phyloP scores from a whole-genome alignment of 176 grass and related monocot genomes.

The Musa itinerans region DNA sequence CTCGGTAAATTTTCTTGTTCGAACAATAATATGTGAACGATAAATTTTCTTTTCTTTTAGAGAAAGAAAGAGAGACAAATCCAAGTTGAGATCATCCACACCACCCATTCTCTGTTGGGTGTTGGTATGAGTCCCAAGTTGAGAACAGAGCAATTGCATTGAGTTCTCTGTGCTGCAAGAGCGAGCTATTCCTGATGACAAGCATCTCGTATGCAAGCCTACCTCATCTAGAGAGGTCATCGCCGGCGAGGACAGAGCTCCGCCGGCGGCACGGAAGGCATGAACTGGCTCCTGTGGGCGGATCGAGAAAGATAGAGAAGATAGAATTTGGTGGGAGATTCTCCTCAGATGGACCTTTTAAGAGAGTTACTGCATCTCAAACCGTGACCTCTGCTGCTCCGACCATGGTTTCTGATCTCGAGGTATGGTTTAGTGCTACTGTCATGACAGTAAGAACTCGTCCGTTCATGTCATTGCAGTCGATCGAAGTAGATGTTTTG shows the following conservation, averaged over 20 bases:
- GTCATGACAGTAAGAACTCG: no score
- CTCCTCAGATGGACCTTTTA: background rate
- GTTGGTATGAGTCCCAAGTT: background rate
- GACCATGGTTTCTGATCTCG: background rate
- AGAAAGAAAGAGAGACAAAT: no score
- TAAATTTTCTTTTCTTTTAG: no score
- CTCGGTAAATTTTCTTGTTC: no score
- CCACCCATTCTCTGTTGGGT: background rate
- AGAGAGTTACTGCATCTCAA: background rate
- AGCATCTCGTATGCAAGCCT: background rate
- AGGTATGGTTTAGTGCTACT: background rate
- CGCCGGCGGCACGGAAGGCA: no score
- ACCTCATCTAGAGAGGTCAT: background rate
- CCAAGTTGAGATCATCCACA: background rate
- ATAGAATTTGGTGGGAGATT: background rate
- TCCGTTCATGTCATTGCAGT: no score
- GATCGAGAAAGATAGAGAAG: background rate
- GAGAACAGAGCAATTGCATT: background rate
- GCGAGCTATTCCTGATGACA: slow-evolving; percentile 4
- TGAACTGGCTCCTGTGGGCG: background rate
- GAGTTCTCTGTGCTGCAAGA: background rate
- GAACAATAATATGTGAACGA: no score
- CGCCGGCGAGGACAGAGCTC: background rate
- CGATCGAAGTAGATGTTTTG: no score
- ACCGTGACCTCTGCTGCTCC: background rate